Conservation (phyloP, 257 asterid species). For the Plantago elongata region DNA sequence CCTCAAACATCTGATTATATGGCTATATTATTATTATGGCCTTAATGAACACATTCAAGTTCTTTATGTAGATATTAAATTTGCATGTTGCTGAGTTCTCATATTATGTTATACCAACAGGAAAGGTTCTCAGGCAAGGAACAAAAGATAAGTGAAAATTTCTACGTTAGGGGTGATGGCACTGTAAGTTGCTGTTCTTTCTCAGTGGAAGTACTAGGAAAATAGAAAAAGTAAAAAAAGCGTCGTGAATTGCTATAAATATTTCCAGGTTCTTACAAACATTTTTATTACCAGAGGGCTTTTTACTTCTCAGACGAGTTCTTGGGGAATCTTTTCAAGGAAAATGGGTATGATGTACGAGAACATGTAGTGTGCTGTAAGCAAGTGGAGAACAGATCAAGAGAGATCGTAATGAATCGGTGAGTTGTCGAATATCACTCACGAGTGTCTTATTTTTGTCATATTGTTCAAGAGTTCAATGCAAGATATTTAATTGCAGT, state of each 20-base stretch:
- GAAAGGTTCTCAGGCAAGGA: constrained; percentile 83
- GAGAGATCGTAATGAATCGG: constrained; percentile 88
- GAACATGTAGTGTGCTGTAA: constrained; percentile 87
- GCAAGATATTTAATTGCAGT: background rate
- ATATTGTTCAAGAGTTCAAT: background rate
- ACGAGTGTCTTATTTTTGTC: background rate
- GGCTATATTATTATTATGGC: too few relatives aligned
- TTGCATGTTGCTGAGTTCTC: constrained; percentile 14
- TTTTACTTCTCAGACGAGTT: constrained; percentile 90
- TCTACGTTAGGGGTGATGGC: constrained; percentile 97
- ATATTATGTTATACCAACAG: constrained; percentile 34
- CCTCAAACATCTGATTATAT: too few relatives aligned
- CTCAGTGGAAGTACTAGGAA: background rate
- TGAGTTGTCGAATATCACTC: constrained; percentile 21
- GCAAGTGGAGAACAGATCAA: constrained; percentile 89
- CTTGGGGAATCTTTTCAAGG: constrained; percentile 56
- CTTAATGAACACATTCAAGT: too few relatives aligned
- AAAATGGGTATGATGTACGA: constrained; percentile 63
- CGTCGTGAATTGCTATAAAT: constrained; percentile 17
- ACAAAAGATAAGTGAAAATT: constrained; percentile 90
- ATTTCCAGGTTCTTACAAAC: constrained; percentile 21
- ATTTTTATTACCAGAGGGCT: constrained; percentile 62
- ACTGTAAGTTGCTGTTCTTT: constrained; percentile 56
- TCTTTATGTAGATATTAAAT: too few relatives aligned
- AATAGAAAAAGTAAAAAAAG: background rate